Evolutionary conservation across 768 basidiomycete species (phyloP).

Genomic region (Gyrodon lividus): DNA sequence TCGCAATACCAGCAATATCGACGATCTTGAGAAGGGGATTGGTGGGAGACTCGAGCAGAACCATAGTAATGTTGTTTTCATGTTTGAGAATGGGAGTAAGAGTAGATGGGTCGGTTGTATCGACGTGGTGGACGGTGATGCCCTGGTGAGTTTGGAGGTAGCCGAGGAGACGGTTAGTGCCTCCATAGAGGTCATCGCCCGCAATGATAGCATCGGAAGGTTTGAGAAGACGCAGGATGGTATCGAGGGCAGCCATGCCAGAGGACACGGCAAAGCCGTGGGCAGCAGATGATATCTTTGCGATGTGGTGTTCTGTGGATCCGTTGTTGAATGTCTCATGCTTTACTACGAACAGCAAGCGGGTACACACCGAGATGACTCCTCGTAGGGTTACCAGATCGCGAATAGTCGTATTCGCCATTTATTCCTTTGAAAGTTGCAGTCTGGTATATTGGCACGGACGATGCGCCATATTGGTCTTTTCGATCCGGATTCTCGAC

Average conservation of each 20-base stretch:
- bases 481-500: conserved; percentile 90
- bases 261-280: conserved; percentile 93
- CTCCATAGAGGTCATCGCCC: conserved; percentile 96
- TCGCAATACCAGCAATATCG: conserved; percentile 81
- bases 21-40: conserved; percentile 96
- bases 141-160: conserved; percentile 88
- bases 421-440: conserved; percentile 95
- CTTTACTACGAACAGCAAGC: neutral
- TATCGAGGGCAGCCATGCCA: conserved; percentile 97
- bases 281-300: conserved; percentile 90
- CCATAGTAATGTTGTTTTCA: conserved; percentile 80
- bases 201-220: conserved; percentile 96
- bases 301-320: conserved; percentile 86
- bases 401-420: conserved; percentile 89
- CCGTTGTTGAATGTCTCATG: neutral
- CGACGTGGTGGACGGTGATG: conserved; percentile 88
- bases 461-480: conserved; percentile 93
- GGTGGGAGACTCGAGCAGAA: conserved; percentile 94
- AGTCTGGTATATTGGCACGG: conserved; percentile 97
- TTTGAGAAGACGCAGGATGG: conserved; percentile 90
- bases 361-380: conserved; percentile 78
- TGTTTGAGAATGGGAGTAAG: conserved; percentile 64
- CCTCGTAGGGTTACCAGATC: conserved; percentile 96
- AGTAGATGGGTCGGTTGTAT: conserved; percentile 75
- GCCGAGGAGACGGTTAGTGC: conserved; percentile 90